Base-by-base conservation (phyloP, 139 green algal species). In the Gonium pectorale region DNA sequence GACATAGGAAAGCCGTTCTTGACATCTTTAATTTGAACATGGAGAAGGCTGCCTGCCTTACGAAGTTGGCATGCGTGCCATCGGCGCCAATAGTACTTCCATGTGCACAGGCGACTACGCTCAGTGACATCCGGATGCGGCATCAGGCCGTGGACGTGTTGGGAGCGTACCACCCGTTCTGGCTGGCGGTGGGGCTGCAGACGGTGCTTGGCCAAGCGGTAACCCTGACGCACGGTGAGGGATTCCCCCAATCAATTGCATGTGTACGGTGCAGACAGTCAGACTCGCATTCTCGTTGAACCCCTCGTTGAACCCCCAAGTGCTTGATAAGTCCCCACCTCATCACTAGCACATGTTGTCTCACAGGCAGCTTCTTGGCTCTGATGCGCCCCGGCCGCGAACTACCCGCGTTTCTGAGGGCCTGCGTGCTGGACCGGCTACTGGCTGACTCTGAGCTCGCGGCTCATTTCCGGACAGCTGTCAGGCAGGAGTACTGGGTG, bases 151-250 rank as follows among this genome's bases (percentile, higher is more conserved):
- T 93, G 52, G 80, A 92, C 7, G 91, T 88, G 37, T 87, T 98
- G 43, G 62, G 91, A 33, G 85, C 67, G 40, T 98, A 98, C 89
- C 89, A 98, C 77, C 93, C 95, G 0, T 95, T 98, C 75, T 98
- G 96, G 96, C 92, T 98, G 86, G 86, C 84, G 17, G 70, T 95
- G 22, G 95, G 88, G 1, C 64, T 95, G 40, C 89, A 97, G 80
- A 89, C 87, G 0, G 80, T 91, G 29, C 69, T 73, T 24, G 81
- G 81, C 24, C 44, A 37, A 8, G 63, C 49, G 38, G 38, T 79
- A 9, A 35, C 27, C 33, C 54, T 83, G 29, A 66, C 77, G 33
- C 77, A 63, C 29, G 74, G 74, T 81, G n/a, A 54, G 54, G 19
- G 54, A n/a, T n/a, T n/a, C n/a, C n/a, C n/a, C n/a, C n/a, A n/a